phyloP scores from a whole-genome alignment of 768 basidiomycete genomes.

The Neoboletus magnificus region DNA sequence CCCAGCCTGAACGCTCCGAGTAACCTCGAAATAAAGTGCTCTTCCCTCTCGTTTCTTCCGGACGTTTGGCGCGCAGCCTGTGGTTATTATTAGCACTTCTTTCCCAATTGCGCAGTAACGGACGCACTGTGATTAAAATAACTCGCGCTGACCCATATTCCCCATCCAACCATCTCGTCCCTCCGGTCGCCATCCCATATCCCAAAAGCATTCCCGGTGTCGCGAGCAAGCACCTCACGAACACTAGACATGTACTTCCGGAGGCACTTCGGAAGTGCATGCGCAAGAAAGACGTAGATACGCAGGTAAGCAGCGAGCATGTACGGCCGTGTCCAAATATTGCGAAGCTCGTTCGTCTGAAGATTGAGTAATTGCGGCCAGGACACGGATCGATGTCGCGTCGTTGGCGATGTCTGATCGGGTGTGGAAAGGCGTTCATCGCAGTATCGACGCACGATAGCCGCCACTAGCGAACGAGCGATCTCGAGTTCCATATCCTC shows the following conservation, averaged over 20 bases:
- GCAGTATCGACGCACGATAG: constrained; percentile 43
- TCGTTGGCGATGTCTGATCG: neutral
- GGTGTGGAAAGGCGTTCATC: constrained; percentile 13
- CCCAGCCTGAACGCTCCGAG: constrained; percentile 39
- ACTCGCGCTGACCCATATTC: constrained; percentile 55
- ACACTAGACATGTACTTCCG: constrained; percentile 41
- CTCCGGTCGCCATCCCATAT: constrained; percentile 55
- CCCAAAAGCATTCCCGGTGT: constrained; percentile 66
- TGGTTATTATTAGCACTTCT: neutral
- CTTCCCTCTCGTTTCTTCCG: constrained; percentile 44
- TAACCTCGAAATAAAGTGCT: constrained; percentile 46
- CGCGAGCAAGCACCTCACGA: constrained; percentile 54
- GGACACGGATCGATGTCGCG: constrained; percentile 1
- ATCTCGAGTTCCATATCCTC: constrained; percentile 57
- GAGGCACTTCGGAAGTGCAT: constrained; percentile 31
- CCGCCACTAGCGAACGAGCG: constrained; percentile 53
- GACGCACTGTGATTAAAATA: constrained; percentile 68
- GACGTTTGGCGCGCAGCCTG: constrained; percentile 55
- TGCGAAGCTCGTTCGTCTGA: constrained; percentile 54
- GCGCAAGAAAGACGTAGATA: constrained; percentile 51
- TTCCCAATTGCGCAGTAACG: neutral
- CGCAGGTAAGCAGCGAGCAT: constrained; percentile 51
- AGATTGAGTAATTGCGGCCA: constrained; percentile 55
- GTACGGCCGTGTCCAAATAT: constrained; percentile 45
- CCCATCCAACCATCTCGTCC: constrained; percentile 65